Evolutionary conservation across 225 moss, liverwort and hornwort species (phyloP), one percentile per base, ranked within the genome.

Genomic region (Physcomitrellopsis africana): DNA sequence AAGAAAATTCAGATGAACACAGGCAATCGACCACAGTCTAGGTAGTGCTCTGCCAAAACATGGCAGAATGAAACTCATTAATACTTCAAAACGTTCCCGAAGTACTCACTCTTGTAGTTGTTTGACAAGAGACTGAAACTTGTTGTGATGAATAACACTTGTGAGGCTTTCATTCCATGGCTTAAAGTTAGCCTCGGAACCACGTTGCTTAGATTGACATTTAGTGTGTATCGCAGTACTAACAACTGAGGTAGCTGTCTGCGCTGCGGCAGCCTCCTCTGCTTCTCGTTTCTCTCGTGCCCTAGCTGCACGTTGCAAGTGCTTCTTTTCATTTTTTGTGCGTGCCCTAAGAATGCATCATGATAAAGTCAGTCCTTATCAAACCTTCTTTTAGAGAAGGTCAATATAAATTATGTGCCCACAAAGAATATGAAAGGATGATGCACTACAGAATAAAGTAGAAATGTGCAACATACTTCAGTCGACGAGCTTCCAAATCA

Each of bases 301-400:
- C 80, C 69, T 86, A 15, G 82, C 86, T 52, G 82, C 82, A 53
- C 82, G 82, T 74, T 82, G 86, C 61, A 86, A 76, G 63, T 86
- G 86, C 79, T 86, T 86, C 80, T 86, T 86, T 77, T 82, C 86
- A 67, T 86, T 86, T 61, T 82, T 86, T 9, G 82, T 82, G 65
- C 82, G 82, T 37, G 82, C 86, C 82, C 86, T 86, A 74, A 72
- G 29, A 63, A 64, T 17, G 68, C 10, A 68, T 46, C 16, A 53
- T 22, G 53, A 44, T 22, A 32, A 37, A 37, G 41, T 49, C 49
- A 75, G 74, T 63, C 41, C 29, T 53, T 73, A 20, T 9, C 43
- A 7, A 72, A 18, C 58, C 58, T 19, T 43, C 60, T 51, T 37
- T 43, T 51, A 27, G 65, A 72, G 47, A 37, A 77, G 9, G 32